These are phyloP conservation scores for Salisapilia sapeloensis DNA, from an alignment of 352 stramenopile species.

Conservation along the genomic window DNA sequence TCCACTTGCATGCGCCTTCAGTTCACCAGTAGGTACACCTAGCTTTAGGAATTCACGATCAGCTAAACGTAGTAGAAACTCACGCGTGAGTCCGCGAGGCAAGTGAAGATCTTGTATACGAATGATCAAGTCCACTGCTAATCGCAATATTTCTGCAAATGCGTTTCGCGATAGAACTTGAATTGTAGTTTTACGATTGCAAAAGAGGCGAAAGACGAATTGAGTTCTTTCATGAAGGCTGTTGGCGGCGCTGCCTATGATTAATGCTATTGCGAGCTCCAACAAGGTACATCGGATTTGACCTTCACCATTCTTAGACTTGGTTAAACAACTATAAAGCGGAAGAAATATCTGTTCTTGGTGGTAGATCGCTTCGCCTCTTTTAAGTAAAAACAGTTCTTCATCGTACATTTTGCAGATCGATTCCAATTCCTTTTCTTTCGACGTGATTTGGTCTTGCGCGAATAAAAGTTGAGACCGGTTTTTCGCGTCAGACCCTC, in stretches of 20 bases:
- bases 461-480: slow-evolving; percentile 54
- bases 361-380: slow-evolving; percentile 29
- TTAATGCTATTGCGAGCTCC: slow-evolving; percentile 21
- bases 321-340: slow-evolving; percentile 28
- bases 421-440: slow-evolving; percentile 34
- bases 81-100: slow-evolving; percentile 12
- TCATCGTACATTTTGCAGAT: slow-evolving; percentile 35
- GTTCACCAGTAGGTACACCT: slow-evolving; percentile 9
- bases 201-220: slow-evolving; percentile 66
- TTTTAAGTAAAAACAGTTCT: slow-evolving; percentile 55
- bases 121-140: slow-evolving; percentile 30
- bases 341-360: slow-evolving; percentile 49
- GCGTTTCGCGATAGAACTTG: slow-evolving; percentile 18
- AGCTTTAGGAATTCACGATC: slow-evolving; percentile 53
- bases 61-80: slow-evolving; percentile 20
- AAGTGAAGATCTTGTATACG: slow-evolving; percentile 39
- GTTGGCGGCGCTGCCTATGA: slow-evolving; percentile 31
- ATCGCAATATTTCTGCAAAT: slow-evolving; percentile 24
- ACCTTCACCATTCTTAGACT: not conserved
- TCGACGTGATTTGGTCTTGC: slow-evolving; percentile 47
- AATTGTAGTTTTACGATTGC: slow-evolving; percentile 11
- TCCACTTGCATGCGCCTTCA: not conserved
- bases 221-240: slow-evolving; percentile 38
- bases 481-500: slow-evolving; percentile 22
- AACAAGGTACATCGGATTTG: slow-evolving; percentile 9